Evolutionary conservation across 2,329 filamentous ascomycete genomes (phyloP).

Genomic region (Nothophoma quercina): DNA sequence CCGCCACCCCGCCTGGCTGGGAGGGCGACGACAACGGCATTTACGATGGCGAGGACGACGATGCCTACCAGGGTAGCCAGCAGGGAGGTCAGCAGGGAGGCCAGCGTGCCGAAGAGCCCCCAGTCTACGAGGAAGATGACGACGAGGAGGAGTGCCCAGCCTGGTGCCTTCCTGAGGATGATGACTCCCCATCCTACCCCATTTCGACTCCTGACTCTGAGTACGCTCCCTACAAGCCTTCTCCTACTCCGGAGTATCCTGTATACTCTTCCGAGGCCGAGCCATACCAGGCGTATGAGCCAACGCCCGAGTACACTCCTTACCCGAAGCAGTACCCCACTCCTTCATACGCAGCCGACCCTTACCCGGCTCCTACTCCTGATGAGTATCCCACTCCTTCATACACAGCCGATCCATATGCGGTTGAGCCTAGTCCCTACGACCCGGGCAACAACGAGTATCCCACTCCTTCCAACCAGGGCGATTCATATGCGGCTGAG

Average conservation of each 20-base stretch:
- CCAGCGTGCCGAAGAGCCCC: background rate
- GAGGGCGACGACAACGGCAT: slow-evolving; percentile 15
- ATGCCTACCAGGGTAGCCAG: background rate
- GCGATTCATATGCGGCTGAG: no score
- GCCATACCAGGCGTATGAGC: slow-evolving; percentile 8
- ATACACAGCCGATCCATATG: no score
- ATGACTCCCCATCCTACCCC: slow-evolving; percentile 4
- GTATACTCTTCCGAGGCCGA: background rate
- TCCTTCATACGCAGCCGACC: background rate
- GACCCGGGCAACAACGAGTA: no score
- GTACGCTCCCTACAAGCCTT: slow-evolving; percentile 12
- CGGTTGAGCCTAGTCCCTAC: no score
- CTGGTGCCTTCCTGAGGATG: slow-evolving; percentile 17
- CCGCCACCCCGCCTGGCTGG: slow-evolving; percentile 15
- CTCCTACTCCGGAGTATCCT: slow-evolving; percentile 1
- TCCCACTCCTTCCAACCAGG: no score
- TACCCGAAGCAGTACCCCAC: background rate
- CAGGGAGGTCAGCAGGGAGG: no score
- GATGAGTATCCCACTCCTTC: no score
- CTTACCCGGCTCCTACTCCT: background rate
- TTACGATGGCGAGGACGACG: slow-evolving; percentile 22
- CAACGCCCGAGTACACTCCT: slow-evolving; percentile 3
- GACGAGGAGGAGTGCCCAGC: slow-evolving; percentile 23
- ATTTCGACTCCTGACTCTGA: slow-evolving; percentile 3
- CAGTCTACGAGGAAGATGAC: slow-evolving; percentile 1